A percentile compares a stretch with the other conserved stretches of the same genome.
These are phyloP conservation scores for Fistulifera solaris DNA, from an alignment of 108 stramenopile species.

Conservation along the genomic window DNA sequence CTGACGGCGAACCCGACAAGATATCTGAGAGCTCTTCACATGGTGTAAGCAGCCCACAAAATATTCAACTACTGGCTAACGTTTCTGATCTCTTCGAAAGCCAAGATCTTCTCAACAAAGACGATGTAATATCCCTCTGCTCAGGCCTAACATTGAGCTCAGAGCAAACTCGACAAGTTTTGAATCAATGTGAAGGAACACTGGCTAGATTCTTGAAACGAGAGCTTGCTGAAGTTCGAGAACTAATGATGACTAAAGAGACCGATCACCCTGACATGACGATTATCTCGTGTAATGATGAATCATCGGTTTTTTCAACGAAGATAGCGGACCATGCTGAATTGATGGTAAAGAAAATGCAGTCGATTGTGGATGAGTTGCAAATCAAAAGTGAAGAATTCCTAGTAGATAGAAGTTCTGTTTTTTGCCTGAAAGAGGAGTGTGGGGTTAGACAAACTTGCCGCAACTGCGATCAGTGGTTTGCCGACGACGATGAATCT, in stretches of 20 bases:
- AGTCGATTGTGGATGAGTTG: constrained; percentile 34
- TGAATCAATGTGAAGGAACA: constrained; percentile 2
- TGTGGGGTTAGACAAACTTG: constrained; percentile 16
- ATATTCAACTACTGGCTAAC: too few relatives aligned
- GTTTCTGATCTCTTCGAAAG: too few relatives aligned
- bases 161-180: constrained; percentile 2
- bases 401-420: neutral
- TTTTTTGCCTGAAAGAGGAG: constrained; percentile 7
- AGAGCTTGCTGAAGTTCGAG: neutral
- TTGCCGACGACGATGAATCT: too few relatives aligned
- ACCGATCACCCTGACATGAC: neutral
- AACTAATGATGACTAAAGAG: neutral
- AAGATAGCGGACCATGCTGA: constrained; percentile 31
- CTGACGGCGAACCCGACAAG: neutral
- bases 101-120: too few relatives aligned
- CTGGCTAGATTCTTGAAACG: constrained; percentile 1
- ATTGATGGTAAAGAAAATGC: constrained; percentile 37
- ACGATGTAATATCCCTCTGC: neutral
- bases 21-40: too few relatives aligned
- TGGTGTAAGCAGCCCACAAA: too few relatives aligned
- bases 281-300: neutral
- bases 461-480: constrained; percentile 41
- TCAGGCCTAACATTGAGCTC: constrained; percentile 28
- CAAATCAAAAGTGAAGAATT: constrained; percentile 2
- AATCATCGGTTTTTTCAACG: neutral